A percentile compares a stretch with the other conserved stretches of the same genome.
Conservation (phyloP, 495 filamentous ascomycete species). For the Penicillium canariense region DNA sequence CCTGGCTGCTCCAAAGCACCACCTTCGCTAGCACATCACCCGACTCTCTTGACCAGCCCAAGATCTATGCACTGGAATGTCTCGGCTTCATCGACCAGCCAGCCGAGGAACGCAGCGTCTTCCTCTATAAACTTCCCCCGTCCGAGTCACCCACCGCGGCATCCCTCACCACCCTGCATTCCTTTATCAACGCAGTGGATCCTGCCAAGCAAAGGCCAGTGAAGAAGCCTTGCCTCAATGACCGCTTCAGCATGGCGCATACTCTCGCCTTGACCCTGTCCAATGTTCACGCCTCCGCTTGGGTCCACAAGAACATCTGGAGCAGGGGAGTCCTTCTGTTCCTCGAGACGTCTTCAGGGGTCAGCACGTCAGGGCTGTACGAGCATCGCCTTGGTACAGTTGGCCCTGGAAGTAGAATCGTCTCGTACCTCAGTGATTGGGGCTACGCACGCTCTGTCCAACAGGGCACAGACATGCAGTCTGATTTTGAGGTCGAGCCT, state of each 20-base stretch:
- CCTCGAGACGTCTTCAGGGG: conserved; percentile 8
- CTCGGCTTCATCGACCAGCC: conserved; percentile 20
- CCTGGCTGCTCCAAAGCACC: conserved; percentile 22
- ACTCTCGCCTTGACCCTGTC: conserved; percentile 21
- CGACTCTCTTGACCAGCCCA: conserved; percentile 13
- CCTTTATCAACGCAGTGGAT: conserved; percentile 19
- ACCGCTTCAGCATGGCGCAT: conserved; percentile 25
- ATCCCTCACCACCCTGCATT: conserved; percentile 18
- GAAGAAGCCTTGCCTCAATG: conserved; percentile 17
- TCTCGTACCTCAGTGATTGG: conserved; percentile 24
- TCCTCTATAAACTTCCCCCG: conserved; percentile 19
- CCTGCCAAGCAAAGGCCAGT: conserved; percentile 10
- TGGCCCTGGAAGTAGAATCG: background rate
- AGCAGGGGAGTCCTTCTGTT: conserved; percentile 27
- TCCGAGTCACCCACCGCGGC: background rate
- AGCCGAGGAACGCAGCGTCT: conserved; percentile 14
- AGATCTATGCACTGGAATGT: conserved; percentile 23
- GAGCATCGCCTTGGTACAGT: conserved; percentile 5
- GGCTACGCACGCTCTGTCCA: conserved; percentile 21
- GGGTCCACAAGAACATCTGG: conserved; percentile 33
- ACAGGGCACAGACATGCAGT: conserved; percentile 16
- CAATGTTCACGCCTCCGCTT: conserved; percentile 24
- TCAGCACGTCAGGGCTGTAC: conserved; percentile 3
- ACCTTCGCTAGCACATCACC: conserved; percentile 13
- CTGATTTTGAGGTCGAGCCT: conserved; percentile 17